These are phyloP conservation scores for Echites panduratus DNA, from an alignment of 257 asterid genomes.

Conservation along the genomic window DNA sequence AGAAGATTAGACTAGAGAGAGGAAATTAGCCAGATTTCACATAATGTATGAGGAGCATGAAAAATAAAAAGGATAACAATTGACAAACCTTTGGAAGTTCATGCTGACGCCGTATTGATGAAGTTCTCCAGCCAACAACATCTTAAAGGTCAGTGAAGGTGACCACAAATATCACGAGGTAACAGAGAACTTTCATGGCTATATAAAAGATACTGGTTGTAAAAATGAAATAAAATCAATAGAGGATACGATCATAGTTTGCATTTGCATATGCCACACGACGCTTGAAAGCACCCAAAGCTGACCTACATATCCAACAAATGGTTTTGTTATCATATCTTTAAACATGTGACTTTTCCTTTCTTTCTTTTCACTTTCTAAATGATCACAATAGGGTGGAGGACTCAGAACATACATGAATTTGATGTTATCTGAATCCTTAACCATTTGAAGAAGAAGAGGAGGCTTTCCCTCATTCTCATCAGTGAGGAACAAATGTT, in stretches of 20 bases:
- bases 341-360: not conserved
- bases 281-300: constrained; percentile 75
- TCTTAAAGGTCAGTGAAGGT: constrained; percentile 54
- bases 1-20: constrained; percentile 52
- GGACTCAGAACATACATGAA: constrained; percentile 57
- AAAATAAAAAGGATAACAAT: constrained; percentile 6
- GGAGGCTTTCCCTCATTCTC: constrained; percentile 72
- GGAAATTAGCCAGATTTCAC: constrained; percentile 14
- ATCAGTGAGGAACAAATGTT: constrained; percentile 88
- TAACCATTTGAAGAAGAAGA: constrained; percentile 71
- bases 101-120: constrained; percentile 79
- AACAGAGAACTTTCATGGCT: not conserved
- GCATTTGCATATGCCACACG: constrained; percentile 94
- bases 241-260: constrained; percentile 83
- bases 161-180: constrained; percentile 10
- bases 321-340: not conserved
- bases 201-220: not conserved
- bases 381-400: not conserved
- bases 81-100: constrained; percentile 75
- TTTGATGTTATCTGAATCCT: constrained; percentile 59
- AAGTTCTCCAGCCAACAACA: constrained; percentile 96
- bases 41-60: not conserved
- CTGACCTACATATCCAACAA: constrained; percentile 47
- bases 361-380: not conserved
- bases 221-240: not conserved